These are phyloP conservation scores for Xylariaceae sp. DNA, from an alignment of 2,329 filamentous ascomycete genomes.

Conservation along the genomic window DNA sequence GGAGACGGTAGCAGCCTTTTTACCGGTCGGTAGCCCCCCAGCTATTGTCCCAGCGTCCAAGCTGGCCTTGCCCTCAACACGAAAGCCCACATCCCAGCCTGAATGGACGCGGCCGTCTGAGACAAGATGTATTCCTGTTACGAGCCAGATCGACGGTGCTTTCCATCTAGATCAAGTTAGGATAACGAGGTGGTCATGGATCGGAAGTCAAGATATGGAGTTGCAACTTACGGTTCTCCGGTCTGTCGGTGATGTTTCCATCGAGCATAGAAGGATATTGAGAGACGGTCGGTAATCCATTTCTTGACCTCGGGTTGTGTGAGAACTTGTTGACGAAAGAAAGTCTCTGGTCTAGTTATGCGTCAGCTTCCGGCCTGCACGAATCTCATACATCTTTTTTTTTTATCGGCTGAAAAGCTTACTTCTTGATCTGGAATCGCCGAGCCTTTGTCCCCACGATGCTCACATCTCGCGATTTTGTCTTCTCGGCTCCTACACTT, in stretches of 20 bases:
- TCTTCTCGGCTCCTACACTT: constrained; percentile 14
- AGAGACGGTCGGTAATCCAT: constrained; percentile 20
- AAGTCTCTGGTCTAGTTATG: constrained; percentile 15
- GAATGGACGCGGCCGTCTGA: constrained; percentile 19
- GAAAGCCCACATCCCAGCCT: constrained; percentile 12
- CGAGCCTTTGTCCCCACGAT: constrained; percentile 19
- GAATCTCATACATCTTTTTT: background rate
- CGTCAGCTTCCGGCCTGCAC: too few species aligned
- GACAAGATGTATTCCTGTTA: constrained; percentile 20
- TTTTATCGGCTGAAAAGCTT: background rate
- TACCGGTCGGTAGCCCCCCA: constrained; percentile 10
- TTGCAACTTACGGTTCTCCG: constrained; percentile 14
- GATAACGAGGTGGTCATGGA: background rate
- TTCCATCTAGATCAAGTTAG: constrained; percentile 16
- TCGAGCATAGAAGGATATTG: constrained; percentile 17
- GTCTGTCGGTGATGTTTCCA: constrained; percentile 18
- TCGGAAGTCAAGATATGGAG: background rate
- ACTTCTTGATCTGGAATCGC: constrained; percentile 26
- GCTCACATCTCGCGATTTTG: constrained; percentile 15
- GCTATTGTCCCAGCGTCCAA: constrained; percentile 12
- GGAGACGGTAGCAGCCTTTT: constrained; percentile 1
- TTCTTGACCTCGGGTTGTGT: constrained; percentile 23
- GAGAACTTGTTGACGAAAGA: constrained; percentile 19
- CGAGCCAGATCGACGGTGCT: constrained; percentile 17
- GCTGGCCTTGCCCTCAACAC: constrained; percentile 6